phyloP scores from a whole-genome alignment of 164 flowering plant species.

The Aristolochia contorta region DNA sequence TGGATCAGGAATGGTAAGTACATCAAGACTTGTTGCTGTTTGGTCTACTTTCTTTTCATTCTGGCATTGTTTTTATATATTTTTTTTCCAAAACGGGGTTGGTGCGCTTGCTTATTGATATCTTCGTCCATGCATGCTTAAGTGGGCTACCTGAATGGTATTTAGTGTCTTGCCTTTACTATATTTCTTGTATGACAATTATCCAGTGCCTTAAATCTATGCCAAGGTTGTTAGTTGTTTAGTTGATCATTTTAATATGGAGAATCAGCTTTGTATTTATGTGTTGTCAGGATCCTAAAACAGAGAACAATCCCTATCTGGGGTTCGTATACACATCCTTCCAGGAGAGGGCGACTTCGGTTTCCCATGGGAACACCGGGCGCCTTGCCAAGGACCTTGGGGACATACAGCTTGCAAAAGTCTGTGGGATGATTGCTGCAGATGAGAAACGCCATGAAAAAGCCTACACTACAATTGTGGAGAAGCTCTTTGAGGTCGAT shows the following conservation, averaged over 20 bases:
- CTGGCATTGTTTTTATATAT: background rate
- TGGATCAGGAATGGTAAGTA: slow-evolving; percentile 69
- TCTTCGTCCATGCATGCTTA: no score
- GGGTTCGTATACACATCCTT: slow-evolving; percentile 77
- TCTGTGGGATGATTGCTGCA: slow-evolving; percentile 65
- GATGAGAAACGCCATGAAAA: slow-evolving; percentile 77
- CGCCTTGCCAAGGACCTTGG: slow-evolving; percentile 57
- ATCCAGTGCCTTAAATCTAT: no score
- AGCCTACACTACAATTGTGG: slow-evolving; percentile 54
- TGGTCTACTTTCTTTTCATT: slow-evolving; percentile 1
- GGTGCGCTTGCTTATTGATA: no score
- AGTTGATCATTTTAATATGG: slow-evolving; percentile 2
- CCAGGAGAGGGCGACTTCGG: slow-evolving; percentile 70
- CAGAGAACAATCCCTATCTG: slow-evolving; percentile 72
- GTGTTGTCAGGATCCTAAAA: slow-evolving; percentile 46
- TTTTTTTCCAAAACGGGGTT: no score
- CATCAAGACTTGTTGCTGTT: background rate
- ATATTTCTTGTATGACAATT: background rate
- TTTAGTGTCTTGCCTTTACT: no score
- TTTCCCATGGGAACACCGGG: slow-evolving; percentile 76
- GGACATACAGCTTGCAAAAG: slow-evolving; percentile 56
- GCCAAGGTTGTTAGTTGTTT: no score
- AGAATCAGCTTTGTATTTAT: background rate
- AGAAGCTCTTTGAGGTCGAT: slow-evolving; percentile 65
- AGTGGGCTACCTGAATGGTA: no score